phyloP scores from a whole-genome alignment of 805 yeast genomes.

The Candida schatavii region DNA sequence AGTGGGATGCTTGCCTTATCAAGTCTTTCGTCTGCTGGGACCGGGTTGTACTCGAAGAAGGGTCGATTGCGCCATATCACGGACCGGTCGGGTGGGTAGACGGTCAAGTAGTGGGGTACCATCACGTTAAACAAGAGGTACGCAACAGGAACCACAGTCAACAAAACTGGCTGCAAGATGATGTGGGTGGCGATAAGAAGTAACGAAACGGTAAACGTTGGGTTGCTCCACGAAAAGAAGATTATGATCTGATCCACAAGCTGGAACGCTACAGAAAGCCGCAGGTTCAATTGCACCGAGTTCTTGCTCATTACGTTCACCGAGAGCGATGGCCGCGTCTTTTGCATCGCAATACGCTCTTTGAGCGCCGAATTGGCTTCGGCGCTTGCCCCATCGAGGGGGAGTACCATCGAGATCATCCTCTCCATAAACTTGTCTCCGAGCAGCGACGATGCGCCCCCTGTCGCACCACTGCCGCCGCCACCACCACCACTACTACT shows the following conservation, averaged over 20 bases:
- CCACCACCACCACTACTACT: slow-evolving; percentile 1
- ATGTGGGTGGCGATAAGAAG: slow-evolving; percentile 49
- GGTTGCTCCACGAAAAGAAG: slow-evolving; percentile 63
- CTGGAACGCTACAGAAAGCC: slow-evolving; percentile 62
- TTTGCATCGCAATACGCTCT: slow-evolving; percentile 58
- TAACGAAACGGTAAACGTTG: slow-evolving; percentile 58
- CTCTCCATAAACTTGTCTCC: slow-evolving; percentile 74
- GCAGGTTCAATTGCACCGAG: slow-evolving; percentile 57
- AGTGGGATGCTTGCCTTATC: slow-evolving; percentile 50
- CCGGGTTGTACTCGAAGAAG: slow-evolving; percentile 25
- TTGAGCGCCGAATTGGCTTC: slow-evolving; percentile 42
- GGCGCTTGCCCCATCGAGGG: slow-evolving; percentile 47
- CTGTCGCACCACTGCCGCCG: not conserved
- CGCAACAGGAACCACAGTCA: slow-evolving; percentile 54
- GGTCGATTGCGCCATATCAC: slow-evolving; percentile 19
- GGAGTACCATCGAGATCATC: slow-evolving; percentile 68
- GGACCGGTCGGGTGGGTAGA: slow-evolving; percentile 61
- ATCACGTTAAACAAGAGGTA: slow-evolving; percentile 53
- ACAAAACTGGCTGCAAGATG: slow-evolving; percentile 58
- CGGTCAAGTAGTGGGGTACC: slow-evolving; percentile 61
- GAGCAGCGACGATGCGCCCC: not conserved
- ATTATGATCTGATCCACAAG: slow-evolving; percentile 54
- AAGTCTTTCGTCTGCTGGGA: slow-evolving; percentile 49
- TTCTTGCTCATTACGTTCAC: slow-evolving; percentile 69
- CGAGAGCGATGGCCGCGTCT: slow-evolving; percentile 64